Evolutionary conservation across 441 rosid species (phyloP), one percentile per base, ranked within the genome.

Genomic region (Isatis lusitanica): DNA sequence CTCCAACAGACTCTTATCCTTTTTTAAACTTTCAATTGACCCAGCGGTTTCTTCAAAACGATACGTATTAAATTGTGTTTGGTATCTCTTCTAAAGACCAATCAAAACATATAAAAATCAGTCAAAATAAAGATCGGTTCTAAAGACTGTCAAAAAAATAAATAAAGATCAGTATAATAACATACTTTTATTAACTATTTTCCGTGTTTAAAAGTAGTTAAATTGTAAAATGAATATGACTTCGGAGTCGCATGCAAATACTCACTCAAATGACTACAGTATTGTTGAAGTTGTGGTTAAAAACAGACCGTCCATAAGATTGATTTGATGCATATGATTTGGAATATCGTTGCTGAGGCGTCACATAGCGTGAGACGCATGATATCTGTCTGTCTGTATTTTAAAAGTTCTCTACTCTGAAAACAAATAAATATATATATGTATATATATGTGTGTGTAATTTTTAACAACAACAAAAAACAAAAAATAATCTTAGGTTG

Each of bases 21-120:
- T 46, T 17, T 16, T 3, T 10, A 10, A 26, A 10, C 17, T 31
- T 63, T 28, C 5, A 63, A 10, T 7, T 33, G 57, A 47, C 69
- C 39, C 58, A 3, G 33, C 44, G 69, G 42, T 47, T 65, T 38
- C 42, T 47, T 33, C 42, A 61, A 61, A 61, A 62, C 28, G 42
- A 26, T 57, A 35, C 28, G 28, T 26, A 57, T 35, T 33, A 33
- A 16, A 7, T 13, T 50, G 31, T 50, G 56, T 21, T 48, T 18
- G 56, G 56, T 33, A 33, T 26, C 28, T 26, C 35, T 31, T 48
- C 18, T 18, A 18, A 48, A 48, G 12, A 48, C 18, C 53, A 4
- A 1, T 48, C 18, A 13, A 21, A 50, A 50, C 55, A 50, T 50
- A 18, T 21, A 9, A 47, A 31, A 3, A 4, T 15, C 24, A 21